These are phyloP conservation scores for Monosporascus ibericus DNA, from an alignment of 2,329 filamentous ascomycete species.

Conservation along the genomic window DNA sequence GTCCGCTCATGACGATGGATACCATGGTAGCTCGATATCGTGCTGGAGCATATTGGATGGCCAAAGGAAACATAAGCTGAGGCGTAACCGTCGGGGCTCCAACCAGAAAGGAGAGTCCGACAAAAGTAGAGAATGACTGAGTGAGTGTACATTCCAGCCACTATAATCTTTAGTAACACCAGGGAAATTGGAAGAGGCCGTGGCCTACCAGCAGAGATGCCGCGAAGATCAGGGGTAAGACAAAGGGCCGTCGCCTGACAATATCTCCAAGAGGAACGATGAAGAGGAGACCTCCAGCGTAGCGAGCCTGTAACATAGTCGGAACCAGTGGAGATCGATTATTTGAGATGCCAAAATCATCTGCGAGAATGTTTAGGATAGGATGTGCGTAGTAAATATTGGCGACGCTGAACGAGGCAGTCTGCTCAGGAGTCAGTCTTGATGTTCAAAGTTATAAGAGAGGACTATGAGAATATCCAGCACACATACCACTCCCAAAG, in stretches of 20 bases:
- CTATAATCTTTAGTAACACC: constrained; percentile 17
- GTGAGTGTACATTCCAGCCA: constrained; percentile 71
- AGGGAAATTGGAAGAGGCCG: not conserved
- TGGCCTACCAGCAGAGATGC: constrained; percentile 59
- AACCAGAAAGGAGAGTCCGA: constrained; percentile 64
- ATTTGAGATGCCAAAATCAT: constrained; percentile 64
- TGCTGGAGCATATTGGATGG: constrained; percentile 69
- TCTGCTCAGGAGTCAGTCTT: constrained; percentile 24
- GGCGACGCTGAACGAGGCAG: constrained; percentile 63
- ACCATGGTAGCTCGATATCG: constrained; percentile 62
- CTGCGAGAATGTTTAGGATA: constrained; percentile 68
- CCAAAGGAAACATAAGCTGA: constrained; percentile 72
- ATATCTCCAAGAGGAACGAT: constrained; percentile 71
- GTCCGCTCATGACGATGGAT: constrained; percentile 67
- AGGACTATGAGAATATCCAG: not conserved
- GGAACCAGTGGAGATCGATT: constrained; percentile 63
- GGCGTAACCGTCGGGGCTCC: constrained; percentile 78
- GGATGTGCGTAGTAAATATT: constrained; percentile 81
- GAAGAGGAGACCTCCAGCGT: constrained; percentile 67
- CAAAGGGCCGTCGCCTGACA: constrained; percentile 61
- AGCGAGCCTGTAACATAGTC: constrained; percentile 73
- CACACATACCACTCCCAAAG: constrained; percentile 27
- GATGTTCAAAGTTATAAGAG: not conserved
- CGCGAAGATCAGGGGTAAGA: constrained; percentile 58
- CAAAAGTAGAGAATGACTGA: constrained; percentile 56